Base-by-base conservation (phyloP, 164 flowering plant species). In the Echeveria elegans region DNA sequence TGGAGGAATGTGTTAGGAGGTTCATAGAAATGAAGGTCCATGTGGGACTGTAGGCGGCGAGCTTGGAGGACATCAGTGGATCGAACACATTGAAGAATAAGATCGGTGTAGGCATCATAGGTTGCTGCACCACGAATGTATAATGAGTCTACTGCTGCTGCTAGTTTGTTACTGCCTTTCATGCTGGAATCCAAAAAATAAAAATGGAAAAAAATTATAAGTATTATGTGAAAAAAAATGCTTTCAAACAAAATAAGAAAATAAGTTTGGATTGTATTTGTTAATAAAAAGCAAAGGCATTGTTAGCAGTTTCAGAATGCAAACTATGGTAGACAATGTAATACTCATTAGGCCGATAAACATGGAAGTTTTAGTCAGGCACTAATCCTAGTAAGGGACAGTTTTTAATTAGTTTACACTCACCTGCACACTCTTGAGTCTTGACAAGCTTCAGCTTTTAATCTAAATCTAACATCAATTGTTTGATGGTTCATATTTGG, bases 1-100 rank as follows among this genome's bases (percentile, higher is more conserved):
- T 80, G 75, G 16, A 82, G 68, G 75, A 73, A 82, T 69, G 75
- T 65, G 72, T 66, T 37, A 29, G 66, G 45, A 69, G 85, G 80
- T 63, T 67, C 31, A n/a, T 72, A 75, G 19, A 60, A 70, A 67
- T 79, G 69, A 62, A 67, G 71, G 0, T 79, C 80, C 85, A 82
- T 78, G 79, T 81, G 88, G 37, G 81, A 64, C 34, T 85, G 77
- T 26, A 85, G 34, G 68, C 85, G 69, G 71, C 71, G 77, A 21
- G 82, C 88, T 74, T 77, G 79, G 16, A 72, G 65, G 8, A 72
- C 67, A 29, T 82, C 82, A 62, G 67, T 72, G 66, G 70, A 66
- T 53, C 80, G 77, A 61, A 77, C 68, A 45, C 88, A 82, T 41
- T 82, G 76, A 53, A 77, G 82, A 4, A 80, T 70, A 21, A 85